Base-by-base conservation (phyloP, 2,329 filamentous ascomycete genomes). In the Talaromyces funiculosus region DNA sequence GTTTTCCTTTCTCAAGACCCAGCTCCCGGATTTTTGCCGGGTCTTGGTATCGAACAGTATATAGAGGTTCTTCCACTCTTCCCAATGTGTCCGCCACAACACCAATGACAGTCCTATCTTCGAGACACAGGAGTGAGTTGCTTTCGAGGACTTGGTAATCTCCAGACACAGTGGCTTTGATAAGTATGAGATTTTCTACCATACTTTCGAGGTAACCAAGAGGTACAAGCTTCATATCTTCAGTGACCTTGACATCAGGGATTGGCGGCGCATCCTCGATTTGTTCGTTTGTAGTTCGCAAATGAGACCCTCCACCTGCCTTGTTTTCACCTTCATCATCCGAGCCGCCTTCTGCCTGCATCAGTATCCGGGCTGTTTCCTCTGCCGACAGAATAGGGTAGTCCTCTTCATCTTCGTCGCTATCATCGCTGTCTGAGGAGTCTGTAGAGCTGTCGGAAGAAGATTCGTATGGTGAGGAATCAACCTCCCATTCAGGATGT, bases 51-150 rank as follows among this genome's bases (percentile, higher is more conserved):
- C 86, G 84, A 9, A 97, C 84, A 1, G 89, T 89, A 76, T 97
- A 99, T 66, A 92, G 80, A 8, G 94, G 94, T 66, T 91, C 87
- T 64, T 91, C 84, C 3, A 97, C 91, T 69, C 90, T 85, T 51
- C 93, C 94, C 35, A 97, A 83, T 4, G 90, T 90, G 69, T 97
- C 93, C 4, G 86, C 82, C n/a, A 97, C 84, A 18, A 84, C 87
- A 24, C 92, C 94, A 58, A 97, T 83, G 29, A 97, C 84, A 20
- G 82, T 84, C 57, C 91, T 83, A 67, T 94, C 84, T 64, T 84
- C 84, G 29, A 86, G 85, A 75, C 91, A 97, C 29, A 99, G 82
- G 3, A 95, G 84, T 0, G 92, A 95, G 31, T 90, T 91, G 4
- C 84, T 83, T 69, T 97, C 92, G 1, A 97, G 82, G 0, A 96